phyloP scores from a whole-genome alignment of 805 yeast genomes.

The Ogataea degrootiae region DNA sequence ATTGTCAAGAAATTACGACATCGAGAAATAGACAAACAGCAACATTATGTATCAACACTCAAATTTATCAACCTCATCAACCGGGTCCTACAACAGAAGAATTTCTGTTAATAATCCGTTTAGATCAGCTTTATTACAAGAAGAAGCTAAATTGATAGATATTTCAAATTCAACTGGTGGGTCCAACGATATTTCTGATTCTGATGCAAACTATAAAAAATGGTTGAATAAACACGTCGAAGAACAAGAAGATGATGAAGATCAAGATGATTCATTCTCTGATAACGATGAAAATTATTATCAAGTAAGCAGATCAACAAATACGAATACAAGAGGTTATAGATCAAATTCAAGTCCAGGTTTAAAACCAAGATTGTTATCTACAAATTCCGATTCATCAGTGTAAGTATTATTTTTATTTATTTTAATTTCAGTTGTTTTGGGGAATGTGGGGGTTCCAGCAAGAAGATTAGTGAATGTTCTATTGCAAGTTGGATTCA shows the following conservation, averaged over 20 bases:
- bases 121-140: constrained; percentile 41
- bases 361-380: constrained; percentile 12
- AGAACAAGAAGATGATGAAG: constrained; percentile 30
- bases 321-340: constrained; percentile 11
- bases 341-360: neutral
- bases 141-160: constrained; percentile 20
- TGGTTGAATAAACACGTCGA: constrained; percentile 45
- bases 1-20: too few relatives aligned
- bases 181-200: constrained; percentile 9
- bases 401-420: constrained; percentile 15
- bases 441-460: too few relatives aligned
- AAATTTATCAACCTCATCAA: constrained; percentile 27
- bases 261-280: constrained; percentile 38
- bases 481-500: too few relatives aligned
- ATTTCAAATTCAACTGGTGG: constrained; percentile 5
- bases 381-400: constrained; percentile 20
- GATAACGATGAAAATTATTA: constrained; percentile 21
- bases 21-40: too few relatives aligned
- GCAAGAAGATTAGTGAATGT: too few relatives aligned
- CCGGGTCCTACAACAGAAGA: constrained; percentile 37
- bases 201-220: constrained; percentile 40
- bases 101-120: constrained; percentile 73
- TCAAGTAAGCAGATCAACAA: too few relatives aligned
- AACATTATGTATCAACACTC: constrained; percentile 27
- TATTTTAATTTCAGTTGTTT: too few relatives aligned